Evolutionary conservation across 805 yeast species (phyloP).

Genomic region (Candida chilensis): DNA sequence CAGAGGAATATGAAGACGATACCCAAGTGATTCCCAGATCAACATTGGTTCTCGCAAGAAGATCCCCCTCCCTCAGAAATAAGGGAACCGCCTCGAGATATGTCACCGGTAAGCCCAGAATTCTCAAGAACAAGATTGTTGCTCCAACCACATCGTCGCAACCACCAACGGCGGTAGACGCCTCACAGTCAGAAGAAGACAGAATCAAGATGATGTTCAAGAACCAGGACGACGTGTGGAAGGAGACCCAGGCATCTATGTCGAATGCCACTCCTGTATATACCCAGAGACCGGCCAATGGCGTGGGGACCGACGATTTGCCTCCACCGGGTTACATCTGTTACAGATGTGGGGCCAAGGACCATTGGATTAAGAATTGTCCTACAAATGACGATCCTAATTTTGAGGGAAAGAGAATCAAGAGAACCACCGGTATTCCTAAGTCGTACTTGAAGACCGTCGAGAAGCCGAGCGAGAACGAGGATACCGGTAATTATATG

Average conservation of each 20-base stretch:
- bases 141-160: conserved; percentile 10
- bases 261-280: conserved; percentile 76
- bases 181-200: conserved; percentile 64
- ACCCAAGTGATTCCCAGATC: conserved; percentile 88
- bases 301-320: conserved; percentile 45
- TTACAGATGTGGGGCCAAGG: conserved; percentile 89
- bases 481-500: conserved; percentile 58
- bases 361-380: conserved; percentile 93
- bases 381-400: conserved; percentile 90
- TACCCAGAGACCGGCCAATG: conserved; percentile 26
- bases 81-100: conserved; percentile 50
- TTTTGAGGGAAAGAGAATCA: conserved; percentile 86
- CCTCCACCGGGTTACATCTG: conserved; percentile 97
- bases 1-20: conserved; percentile 71
- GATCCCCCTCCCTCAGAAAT: conserved; percentile 58
- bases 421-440: conserved; percentile 96
- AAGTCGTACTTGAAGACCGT: conserved; percentile 82
- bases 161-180: conserved; percentile 7
- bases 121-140: conserved; percentile 21
- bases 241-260: conserved; percentile 85
- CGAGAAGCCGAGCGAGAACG: conserved; percentile 61
- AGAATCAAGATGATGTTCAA: conserved; percentile 85
- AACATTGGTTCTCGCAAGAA: conserved; percentile 67
- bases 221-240: conserved; percentile 92
- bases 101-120: conserved; percentile 50